Conservation (phyloP, 176 grass and related monocot species). For the Rhipidocladum racemiflorum region DNA sequence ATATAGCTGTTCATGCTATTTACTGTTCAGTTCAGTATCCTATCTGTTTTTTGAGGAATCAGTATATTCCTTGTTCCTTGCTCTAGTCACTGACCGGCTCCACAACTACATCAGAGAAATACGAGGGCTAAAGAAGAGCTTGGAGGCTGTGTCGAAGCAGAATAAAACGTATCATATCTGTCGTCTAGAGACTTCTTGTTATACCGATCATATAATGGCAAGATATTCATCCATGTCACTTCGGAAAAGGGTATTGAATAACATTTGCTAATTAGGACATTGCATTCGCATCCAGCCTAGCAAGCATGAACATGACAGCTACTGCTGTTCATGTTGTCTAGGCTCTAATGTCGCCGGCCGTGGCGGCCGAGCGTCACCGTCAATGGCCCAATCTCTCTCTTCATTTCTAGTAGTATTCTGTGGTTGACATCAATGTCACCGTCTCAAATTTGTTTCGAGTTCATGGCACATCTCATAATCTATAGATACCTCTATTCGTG, state of each 20-base stretch:
- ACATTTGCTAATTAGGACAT: too few relatives aligned
- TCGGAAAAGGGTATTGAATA: neutral
- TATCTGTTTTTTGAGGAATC: neutral
- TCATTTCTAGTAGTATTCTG: neutral
- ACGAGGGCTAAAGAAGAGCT: slow-evolving; percentile 55
- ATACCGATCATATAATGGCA: neutral
- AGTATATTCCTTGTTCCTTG: slow-evolving; percentile 81
- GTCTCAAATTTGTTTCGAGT: neutral
- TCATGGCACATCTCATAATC: neutral
- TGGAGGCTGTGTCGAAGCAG: slow-evolving; percentile 61
- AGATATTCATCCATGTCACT: neutral
- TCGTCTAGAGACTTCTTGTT: neutral
- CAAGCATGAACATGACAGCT: neutral
- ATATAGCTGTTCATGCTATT: neutral
- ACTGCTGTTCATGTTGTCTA: neutral
- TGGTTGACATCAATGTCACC: neutral
- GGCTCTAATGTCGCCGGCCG: neutral
- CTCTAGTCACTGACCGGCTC: slow-evolving; percentile 64
- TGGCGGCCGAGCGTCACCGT: neutral
- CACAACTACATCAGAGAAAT: slow-evolving; percentile 84
- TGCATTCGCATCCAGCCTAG: neutral
- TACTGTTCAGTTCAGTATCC: neutral
- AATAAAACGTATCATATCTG: slow-evolving; percentile 19
- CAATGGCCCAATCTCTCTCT: neutral
- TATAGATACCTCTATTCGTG: too few relatives aligned